Evolutionary conservation across 306 rosid genomes (phyloP).

Genomic region (Cajanus cajan): DNA sequence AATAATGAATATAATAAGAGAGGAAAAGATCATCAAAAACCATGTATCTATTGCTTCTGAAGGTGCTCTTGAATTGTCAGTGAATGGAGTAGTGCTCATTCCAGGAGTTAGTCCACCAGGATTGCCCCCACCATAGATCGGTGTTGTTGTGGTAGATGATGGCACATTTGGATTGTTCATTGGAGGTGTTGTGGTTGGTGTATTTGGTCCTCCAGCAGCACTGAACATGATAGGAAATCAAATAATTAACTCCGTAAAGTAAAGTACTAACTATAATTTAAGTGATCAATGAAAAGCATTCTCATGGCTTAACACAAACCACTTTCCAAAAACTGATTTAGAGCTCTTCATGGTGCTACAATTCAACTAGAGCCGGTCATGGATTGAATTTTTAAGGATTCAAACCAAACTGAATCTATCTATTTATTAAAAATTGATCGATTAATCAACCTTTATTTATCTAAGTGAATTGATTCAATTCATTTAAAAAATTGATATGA

Average conservation of each 20-base stretch:
- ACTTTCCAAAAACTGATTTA: background rate
- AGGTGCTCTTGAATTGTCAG: slow-evolving; percentile 46
- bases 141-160: slow-evolving; percentile 40
- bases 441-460: too few species aligned
- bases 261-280: background rate
- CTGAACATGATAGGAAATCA: slow-evolving; percentile 40
- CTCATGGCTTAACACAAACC: background rate
- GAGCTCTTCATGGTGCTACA: background rate
- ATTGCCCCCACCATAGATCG: slow-evolving; percentile 41
- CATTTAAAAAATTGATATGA: too few species aligned
- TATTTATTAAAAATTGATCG: too few species aligned
- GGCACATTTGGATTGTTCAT: slow-evolving; percentile 46
- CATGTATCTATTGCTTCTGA: slow-evolving; percentile 17
- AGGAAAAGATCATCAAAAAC: slow-evolving; percentile 22
- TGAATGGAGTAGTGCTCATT: slow-evolving; percentile 42
- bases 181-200: slow-evolving; percentile 47
- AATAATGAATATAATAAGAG: slow-evolving; percentile 25
- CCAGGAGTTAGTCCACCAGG: slow-evolving; percentile 45
- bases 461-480: too few species aligned
- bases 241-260: background rate
- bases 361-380: too few species aligned
- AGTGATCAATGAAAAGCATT: background rate
- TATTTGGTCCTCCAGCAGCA: slow-evolving; percentile 69
- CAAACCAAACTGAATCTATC: too few species aligned
- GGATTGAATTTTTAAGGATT: too few species aligned